Evolutionary conservation across 257 asterid genomes (phyloP), one percentile per base, ranked within the genome.

Genomic region (Perilla frutescens): DNA sequence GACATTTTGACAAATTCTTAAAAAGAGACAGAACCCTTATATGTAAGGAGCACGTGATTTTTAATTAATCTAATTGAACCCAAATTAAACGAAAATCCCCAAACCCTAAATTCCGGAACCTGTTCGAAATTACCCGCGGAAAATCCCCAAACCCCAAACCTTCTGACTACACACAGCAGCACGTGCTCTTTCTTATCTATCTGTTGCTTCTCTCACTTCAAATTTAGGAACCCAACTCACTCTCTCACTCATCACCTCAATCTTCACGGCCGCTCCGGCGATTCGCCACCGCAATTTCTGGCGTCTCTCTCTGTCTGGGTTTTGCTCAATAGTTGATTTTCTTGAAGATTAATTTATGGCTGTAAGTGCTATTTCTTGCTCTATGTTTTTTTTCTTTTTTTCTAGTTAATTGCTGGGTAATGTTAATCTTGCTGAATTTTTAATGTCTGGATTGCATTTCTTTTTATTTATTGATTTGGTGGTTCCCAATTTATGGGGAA

Each of bases 261-360:
- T 36, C 6, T 5, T 13, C 20, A 1, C 12, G 54, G 50, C 50
- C 13, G 50, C 50, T 11, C 15, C 53, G 53, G 15, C 11, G 13
- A 50, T 8, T 26, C 26, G 26, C 70, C 70, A 2, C 55, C 36
- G 40, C 40, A 64, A 41, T 62, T 72, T 58, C 31, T 29, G 49
- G 54, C 59, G 10, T 56, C 70, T 66, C 20, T 55, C 48, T 62
- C 51, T 72, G 54, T 37, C 41, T 67, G 79, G 73, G 72, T 55
- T 67, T 60, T 39, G 71, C 81, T 78, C 13, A 40, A 71, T 7
- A 74, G 10, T 69, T 15, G 40, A 20, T 55, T 61, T 57, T 59
- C 26, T 77, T 57, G 71, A 61, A 72, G 79, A 67, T 60, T 49
- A 71, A 80, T 87, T 26, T 44, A 64, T 64, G 86, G 82, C 81